Evolutionary conservation across 1,284 basidiomycete genomes (phyloP), one percentile per base, ranked within the genome.

Genomic region (Trichosporon sp.): DNA sequence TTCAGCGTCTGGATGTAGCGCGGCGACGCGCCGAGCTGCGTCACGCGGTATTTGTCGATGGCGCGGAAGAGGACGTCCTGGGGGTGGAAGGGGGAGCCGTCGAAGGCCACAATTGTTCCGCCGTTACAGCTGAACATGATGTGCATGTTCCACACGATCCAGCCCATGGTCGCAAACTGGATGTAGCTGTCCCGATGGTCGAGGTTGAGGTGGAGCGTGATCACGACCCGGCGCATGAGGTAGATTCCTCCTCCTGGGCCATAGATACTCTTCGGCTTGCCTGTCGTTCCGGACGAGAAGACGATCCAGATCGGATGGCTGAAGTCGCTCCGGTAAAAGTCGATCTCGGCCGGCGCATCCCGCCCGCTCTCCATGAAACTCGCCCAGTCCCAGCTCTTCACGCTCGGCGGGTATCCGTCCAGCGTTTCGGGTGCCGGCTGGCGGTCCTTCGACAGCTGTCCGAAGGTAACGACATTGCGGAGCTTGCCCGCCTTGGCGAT

Each of bases 221-320:
- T 66, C 4, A 74, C 73, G 8, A 74, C 65, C 40, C 72, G 72
- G 48, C 73, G 73, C 71, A 72, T 72, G 56, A 75, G 59, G 64
- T 80, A 67, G 69, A 80, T 72, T 38, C 77, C 77, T 11, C 78
- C 77, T 3, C 73, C 72, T n/a, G 71, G 73, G 66, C 81, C 78
- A 7, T 79, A 75, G 71, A 84, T 84, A 19, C 77, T 76, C 74
- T 84, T 84, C 19, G 83, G 83, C 70, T 82, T 80, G 19, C 83
- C 83, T 0, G 83, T 85, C 1, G 84, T 84, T 1, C 84, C 84
- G 0, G 75, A 77, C 2, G 75, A 74, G 70, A 80, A 82, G 65
- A 82, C 78, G 72, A 82, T 81, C 75, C 79, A 80, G 38, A 79
- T 75, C 4, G 80, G 80, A 70, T 80, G 73, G 68, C 70, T 71